Base-by-base conservation (phyloP, 129 eudicot species). In the Cynara cardunculus region DNA sequence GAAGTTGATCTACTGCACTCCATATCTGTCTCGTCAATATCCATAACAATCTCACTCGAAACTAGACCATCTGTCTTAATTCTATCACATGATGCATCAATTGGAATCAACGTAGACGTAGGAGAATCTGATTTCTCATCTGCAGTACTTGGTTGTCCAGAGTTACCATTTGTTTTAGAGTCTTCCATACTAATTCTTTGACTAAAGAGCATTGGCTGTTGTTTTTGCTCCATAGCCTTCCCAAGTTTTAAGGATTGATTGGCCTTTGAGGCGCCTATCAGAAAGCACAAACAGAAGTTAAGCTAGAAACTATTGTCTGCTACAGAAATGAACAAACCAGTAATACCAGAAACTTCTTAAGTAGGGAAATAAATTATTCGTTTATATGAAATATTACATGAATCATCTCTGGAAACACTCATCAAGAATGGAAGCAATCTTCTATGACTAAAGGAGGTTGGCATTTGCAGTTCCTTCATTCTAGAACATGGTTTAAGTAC, bases 381-480 rank as follows among this genome's bases (percentile, higher is more conserved):
- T 19, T n/a, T 56, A 7, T 56, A 12, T 21, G 9, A 82, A 46
- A 69, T 34, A 76, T 84, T 83, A 89, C 92, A n/a, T 18, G 86
- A 73, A 53, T 73, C 41, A 12, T 80, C 82, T 69, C 71, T 87
- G 9, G 91, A 82, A 41, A 88, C 85, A 76, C 86, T 87, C 85
- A 79, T 85, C 82, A 92, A 74, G 44, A 74, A 88, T 16, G 97
- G 97, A 67, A 92, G 91, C 84, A 92, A 64, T 81, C 96, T 92
- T 84, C 93, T 88, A 77, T 90, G 90, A 73, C 93, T 90, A 86
- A 88, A 76, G 1, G 95, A 90, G 22, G 85, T 82, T 26, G 91
- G 89, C 72, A 83, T 74, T 62, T 86, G 87, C 69, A 90, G 86
- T 59, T 82, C 72, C 84, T 85, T 92, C 81, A 74, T 39, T 56